phyloP scores from a whole-genome alignment of 2,329 filamentous ascomycete genomes.

The Microsporum audouinii region DNA sequence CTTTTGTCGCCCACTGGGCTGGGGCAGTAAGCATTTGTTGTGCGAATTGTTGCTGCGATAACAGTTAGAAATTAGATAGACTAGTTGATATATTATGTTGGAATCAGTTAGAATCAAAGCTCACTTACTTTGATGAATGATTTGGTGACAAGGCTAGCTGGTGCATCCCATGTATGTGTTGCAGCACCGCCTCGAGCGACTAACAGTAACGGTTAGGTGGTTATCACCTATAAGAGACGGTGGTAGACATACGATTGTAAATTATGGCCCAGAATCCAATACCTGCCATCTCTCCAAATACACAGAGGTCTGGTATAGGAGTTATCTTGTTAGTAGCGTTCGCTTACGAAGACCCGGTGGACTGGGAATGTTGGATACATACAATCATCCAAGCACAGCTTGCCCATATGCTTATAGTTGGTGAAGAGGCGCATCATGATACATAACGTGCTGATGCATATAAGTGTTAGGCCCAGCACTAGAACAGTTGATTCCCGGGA shows the following conservation, averaged over 20 bases:
- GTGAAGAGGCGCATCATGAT: background rate
- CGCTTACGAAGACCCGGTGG: background rate
- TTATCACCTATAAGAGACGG: too few species aligned
- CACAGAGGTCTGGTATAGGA: background rate
- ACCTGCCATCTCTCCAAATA: background rate
- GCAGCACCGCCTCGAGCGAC: background rate
- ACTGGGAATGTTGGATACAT: background rate
- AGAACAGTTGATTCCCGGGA: background rate
- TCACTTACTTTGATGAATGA: conserved; percentile 3
- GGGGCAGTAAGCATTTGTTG: background rate
- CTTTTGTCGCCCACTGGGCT: background rate
- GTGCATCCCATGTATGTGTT: background rate
- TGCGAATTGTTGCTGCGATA: background rate
- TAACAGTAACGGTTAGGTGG: background rate
- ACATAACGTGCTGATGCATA: background rate
- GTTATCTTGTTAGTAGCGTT: background rate
- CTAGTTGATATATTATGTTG: background rate
- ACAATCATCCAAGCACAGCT: background rate
- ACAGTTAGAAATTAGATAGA: background rate
- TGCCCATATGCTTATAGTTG: background rate
- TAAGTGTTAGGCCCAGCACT: background rate
- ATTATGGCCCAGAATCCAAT: background rate
- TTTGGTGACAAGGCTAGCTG: background rate
- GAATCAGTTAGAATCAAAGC: background rate
- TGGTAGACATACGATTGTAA: background rate